Evolutionary conservation across 805 yeast genomes (phyloP).

Genomic region (Saccharomyces paradoxus): DNA sequence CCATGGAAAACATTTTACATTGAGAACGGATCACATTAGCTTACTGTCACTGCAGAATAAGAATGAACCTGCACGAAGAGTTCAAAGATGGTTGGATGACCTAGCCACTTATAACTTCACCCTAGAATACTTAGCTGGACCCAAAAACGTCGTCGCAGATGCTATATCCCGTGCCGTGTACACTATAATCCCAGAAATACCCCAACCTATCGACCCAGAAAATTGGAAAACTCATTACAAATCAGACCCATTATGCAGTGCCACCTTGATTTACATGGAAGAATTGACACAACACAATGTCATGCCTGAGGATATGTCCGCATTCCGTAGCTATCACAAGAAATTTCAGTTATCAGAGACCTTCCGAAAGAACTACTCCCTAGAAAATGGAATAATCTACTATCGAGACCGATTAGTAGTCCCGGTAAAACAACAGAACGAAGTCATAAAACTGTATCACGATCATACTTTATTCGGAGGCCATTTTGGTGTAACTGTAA

Average conservation of each 20-base stretch:
- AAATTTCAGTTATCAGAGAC: too few species aligned
- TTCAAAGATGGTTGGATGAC: slow-evolving; percentile 5
- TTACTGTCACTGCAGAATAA: slow-evolving; percentile 1
- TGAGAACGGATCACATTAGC: slow-evolving; percentile 9
- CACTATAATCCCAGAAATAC: too few species aligned
- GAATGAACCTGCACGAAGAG: slow-evolving; percentile 7
- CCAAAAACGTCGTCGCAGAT: slow-evolving; percentile 11
- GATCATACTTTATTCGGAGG: too few species aligned
- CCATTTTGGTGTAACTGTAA: too few species aligned
- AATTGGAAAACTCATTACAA: slow-evolving; percentile 1
- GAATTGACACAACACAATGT: not conserved
- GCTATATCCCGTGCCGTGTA: slow-evolving; percentile 6
- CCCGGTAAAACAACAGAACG: too few species aligned
- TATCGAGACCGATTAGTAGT: too few species aligned
- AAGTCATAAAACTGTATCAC: too few species aligned
- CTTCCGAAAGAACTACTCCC: too few species aligned
- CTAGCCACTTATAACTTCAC: slow-evolving; percentile 9
- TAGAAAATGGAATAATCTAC: too few species aligned
- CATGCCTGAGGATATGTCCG: too few species aligned
- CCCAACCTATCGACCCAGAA: not conserved
- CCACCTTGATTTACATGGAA: not conserved
- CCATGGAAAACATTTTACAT: slow-evolving; percentile 5
- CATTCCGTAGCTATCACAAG: too few species aligned
- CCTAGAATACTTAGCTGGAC: slow-evolving; percentile 7
- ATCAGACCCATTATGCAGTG: slow-evolving; percentile 3